Evolutionary conservation across 2,329 filamentous ascomycete genomes (phyloP).

Genomic region (Fragosphaeria purpurea): DNA sequence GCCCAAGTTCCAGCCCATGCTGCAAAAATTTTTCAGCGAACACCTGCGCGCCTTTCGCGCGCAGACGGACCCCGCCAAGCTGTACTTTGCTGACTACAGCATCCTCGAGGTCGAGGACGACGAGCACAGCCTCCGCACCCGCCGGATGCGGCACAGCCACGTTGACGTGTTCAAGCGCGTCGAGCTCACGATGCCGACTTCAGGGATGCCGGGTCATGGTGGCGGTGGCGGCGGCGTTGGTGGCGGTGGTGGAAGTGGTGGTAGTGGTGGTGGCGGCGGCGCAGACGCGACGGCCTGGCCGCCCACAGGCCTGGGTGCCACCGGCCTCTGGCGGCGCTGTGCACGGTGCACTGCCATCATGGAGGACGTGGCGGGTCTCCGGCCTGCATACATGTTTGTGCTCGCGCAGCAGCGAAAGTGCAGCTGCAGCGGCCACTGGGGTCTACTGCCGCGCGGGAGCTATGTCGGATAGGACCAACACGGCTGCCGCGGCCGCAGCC

Average conservation of each 20-base stretch:
- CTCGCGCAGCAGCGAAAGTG: conserved; percentile 45
- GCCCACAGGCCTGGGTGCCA: neutral
- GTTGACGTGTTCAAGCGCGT: conserved; percentile 51
- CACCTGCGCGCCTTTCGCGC: conserved; percentile 49
- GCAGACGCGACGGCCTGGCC: neutral
- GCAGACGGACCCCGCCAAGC: conserved; percentile 51
- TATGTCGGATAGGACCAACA: conserved; percentile 6
- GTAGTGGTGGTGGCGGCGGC: conserved; percentile 13
- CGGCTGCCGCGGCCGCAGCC: no score
- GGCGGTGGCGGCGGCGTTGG: conserved; percentile 1
- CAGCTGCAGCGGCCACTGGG: conserved; percentile 45
- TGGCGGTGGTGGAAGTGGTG: conserved; percentile 30
- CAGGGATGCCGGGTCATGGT: neutral
- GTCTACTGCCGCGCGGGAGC: conserved; percentile 25
- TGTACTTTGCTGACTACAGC: conserved; percentile 64
- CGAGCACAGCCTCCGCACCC: conserved; percentile 32
- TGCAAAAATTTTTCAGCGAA: conserved; percentile 55
- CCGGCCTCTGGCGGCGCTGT: conserved; percentile 35
- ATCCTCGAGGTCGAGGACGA: conserved; percentile 58
- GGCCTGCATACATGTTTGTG: conserved; percentile 43
- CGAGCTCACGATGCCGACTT: conserved; percentile 29
- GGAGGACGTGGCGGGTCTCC: conserved; percentile 43
- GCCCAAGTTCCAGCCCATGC: conserved; percentile 39
- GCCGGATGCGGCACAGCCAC: conserved; percentile 27
- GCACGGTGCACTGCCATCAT: conserved; percentile 56